Conservation (phyloP, 2,329 filamentous ascomycete genomes). For the Monilinia polystroma region DNA sequence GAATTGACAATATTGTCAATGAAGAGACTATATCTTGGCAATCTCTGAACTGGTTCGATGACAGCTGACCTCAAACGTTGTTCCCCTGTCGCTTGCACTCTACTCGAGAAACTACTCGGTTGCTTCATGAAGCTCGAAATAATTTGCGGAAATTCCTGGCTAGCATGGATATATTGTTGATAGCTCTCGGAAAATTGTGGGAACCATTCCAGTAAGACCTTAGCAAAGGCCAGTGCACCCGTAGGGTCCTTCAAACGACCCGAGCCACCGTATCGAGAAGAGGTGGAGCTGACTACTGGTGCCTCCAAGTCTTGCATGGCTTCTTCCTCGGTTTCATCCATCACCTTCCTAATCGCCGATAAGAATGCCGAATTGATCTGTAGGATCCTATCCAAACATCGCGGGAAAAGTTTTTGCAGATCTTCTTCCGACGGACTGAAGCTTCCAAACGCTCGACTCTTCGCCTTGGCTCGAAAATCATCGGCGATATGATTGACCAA, state of each 20-base stretch:
- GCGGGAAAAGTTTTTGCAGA: conserved; percentile 75
- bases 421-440: conserved; percentile 71
- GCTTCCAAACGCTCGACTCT: conserved; percentile 56
- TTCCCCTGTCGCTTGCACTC: conserved; percentile 81
- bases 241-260: conserved; percentile 66
- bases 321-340: conserved; percentile 81
- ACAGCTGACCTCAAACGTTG: conserved; percentile 86
- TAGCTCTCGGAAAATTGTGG: conserved; percentile 90
- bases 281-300: conserved; percentile 49
- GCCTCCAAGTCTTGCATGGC: conserved; percentile 74
- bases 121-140: conserved; percentile 77
- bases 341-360: conserved; percentile 68
- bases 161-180: conserved; percentile 87
- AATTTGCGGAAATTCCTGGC: conserved; percentile 80
- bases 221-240: conserved; percentile 75
- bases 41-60: conserved; percentile 92
- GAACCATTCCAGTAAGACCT: conserved; percentile 85
- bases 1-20: conserved; percentile 93
- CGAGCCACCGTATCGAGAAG: conserved; percentile 47
- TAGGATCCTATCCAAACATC: conserved; percentile 75
- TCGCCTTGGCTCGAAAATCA: conserved; percentile 73
- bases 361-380: conserved; percentile 80
- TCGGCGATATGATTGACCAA: conserved; percentile 77
- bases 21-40: conserved; percentile 91
- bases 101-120: conserved; percentile 77